A percentile compares a stretch with the other conserved stretches of the same genome.
Evolutionary conservation across 331 rosid species (phyloP).

Genomic region (Quercus lobata): DNA sequence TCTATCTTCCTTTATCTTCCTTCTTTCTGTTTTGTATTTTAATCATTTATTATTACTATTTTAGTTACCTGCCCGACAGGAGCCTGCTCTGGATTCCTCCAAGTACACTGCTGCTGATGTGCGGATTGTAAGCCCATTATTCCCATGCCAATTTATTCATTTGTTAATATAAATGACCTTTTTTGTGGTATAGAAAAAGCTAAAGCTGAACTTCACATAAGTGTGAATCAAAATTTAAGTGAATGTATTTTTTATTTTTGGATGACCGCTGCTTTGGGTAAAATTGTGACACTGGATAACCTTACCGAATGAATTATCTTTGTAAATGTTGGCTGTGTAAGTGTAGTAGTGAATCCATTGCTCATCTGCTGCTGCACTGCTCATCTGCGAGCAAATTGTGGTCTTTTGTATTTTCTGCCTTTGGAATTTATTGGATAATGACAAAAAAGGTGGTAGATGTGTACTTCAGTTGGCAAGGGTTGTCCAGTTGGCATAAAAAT

Average conservation of each 20-base stretch:
- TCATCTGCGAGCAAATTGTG: too few relatives aligned
- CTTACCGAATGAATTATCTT: too few relatives aligned
- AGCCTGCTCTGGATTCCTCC: constrained; percentile 78
- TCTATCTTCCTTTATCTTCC: neutral
- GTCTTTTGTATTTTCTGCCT: too few relatives aligned
- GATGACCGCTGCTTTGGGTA: too few relatives aligned
- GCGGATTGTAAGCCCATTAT: constrained; percentile 78
- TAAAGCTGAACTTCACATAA: neutral
- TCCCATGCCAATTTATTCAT: constrained; percentile 11
- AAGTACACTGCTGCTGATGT: constrained; percentile 97
- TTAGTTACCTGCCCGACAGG: constrained; percentile 91
- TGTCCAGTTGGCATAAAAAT: too few relatives aligned
- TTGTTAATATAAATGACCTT: neutral
- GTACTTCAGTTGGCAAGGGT: too few relatives aligned
- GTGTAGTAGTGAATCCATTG: too few relatives aligned
- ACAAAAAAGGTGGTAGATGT: too few relatives aligned
- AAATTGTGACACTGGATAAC: too few relatives aligned
- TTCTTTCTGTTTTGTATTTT: neutral
- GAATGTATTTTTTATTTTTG: neutral
- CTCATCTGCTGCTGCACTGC: too few relatives aligned
- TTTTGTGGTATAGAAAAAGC: neutral
- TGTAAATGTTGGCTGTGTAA: too few relatives aligned
- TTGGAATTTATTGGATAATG: too few relatives aligned
- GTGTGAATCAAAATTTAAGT: neutral
- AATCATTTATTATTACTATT: constrained; percentile 17